Percentiles rank a stretch among this genome's conserved stretches.
These are phyloP conservation scores for Friedmanniomyces simplex DNA, from an alignment of 495 filamentous ascomycete species.

Conservation along the genomic window DNA sequence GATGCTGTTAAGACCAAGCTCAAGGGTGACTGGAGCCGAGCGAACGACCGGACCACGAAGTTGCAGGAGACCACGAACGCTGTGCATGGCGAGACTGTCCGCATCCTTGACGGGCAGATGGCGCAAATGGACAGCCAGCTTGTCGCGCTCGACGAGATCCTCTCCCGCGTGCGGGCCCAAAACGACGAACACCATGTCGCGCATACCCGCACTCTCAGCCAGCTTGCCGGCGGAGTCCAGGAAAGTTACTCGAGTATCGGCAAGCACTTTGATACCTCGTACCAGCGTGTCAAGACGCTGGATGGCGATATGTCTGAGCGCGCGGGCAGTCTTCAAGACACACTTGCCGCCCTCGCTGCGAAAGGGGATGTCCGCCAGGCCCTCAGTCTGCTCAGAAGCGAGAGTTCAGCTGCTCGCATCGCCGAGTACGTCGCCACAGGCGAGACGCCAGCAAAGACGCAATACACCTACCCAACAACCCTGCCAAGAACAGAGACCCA, in stretches of 20 bases:
- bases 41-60: conserved; percentile 66
- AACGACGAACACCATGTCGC: conserved; percentile 65
- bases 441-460: conserved; percentile 65
- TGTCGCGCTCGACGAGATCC: conserved; percentile 79
- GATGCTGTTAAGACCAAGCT: conserved; percentile 71
- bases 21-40: conserved; percentile 76
- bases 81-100: conserved; percentile 84
- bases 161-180: conserved; percentile 69
- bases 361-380: conserved; percentile 49
- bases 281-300: conserved; percentile 50
- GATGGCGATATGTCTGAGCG: conserved; percentile 51
- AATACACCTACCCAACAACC: conserved; percentile 62
- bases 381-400: conserved; percentile 54
- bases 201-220: conserved; percentile 50
- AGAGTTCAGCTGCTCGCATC: conserved; percentile 50
- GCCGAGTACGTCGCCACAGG: conserved; percentile 77
- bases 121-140: conserved; percentile 77
- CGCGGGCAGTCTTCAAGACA: conserved; percentile 41
- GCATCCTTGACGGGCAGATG: conserved; percentile 83
- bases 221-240: conserved; percentile 52
- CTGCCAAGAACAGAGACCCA: conserved; percentile 70
- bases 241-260: conserved; percentile 60
- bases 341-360: conserved; percentile 47
- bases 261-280: conserved; percentile 51
- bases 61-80: conserved; percentile 74